Evolutionary conservation across 768 basidiomycete genomes (phyloP), one percentile per base, ranked within the genome.

Genomic region (Pulveroboletus sp.): DNA sequence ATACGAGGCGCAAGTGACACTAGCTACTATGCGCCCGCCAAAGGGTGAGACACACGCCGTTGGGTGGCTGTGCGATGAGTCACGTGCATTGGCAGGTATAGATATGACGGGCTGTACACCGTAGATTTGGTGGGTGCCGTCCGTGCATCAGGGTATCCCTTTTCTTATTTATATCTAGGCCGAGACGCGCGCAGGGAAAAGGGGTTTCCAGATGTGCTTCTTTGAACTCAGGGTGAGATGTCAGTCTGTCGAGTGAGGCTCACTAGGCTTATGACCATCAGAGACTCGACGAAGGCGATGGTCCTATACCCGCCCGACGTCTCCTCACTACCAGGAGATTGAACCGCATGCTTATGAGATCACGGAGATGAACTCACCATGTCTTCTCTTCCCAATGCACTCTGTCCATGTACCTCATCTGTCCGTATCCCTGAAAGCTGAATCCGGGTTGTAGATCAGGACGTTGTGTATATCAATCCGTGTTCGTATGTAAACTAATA

Each of bases 31-130:
- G 37, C 68, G 5, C 66, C 66, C 0, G 0, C 17, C 1, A 10
- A 17, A 17, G 68, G 66, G 68, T 69, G 37, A 54, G 59, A 21
- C 24, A 37, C 21, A 1, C 15, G 9, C 6, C 14, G 11, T 42
- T 8, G 15, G 14, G 26, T 28, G 6, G 35, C 21, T 18, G 17
- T 32, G 11, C 30, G 26, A 37, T 2, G 14, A 40, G 39, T 52
- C 24, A 62, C 3, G 18, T 26, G 33, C 0, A n/a, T 37, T 21
- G 24, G 15, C 11, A 68, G 69, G 45, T 69, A 57, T 42, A 59
- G 67, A 40, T 69, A 69, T 37, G 67, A 69, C 26, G 67, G 67
- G 5, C 55, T 69, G 11, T 70, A 69, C 36, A 21, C 60, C 5
- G 67, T 69, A 1, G 56, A 59, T 10, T 50, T 48, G 3, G 67